Percentiles rank a stretch among this genome's conserved stretches.
Evolutionary conservation across 1,139 yeast genomes (phyloP).

Genomic region (Geotrichum cucujoidarum): DNA sequence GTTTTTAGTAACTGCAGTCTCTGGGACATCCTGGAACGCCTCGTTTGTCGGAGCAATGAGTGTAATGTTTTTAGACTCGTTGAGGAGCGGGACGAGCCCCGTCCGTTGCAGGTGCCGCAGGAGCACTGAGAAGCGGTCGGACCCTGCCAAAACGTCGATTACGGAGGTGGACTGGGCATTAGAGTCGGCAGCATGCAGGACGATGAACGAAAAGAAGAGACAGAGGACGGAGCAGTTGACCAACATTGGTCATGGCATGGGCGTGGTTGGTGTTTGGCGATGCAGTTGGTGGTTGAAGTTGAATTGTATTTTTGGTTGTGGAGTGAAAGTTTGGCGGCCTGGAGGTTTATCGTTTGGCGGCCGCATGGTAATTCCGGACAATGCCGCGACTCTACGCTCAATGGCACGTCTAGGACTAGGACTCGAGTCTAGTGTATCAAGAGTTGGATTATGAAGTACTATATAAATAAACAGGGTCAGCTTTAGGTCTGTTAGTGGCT

Average conservation of each 20-base stretch:
- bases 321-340: too few relatives aligned
- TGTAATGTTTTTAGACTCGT: constrained; percentile 62
- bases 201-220: background rate
- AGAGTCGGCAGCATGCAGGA: background rate
- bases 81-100: constrained; percentile 65
- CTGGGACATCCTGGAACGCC: constrained; percentile 51
- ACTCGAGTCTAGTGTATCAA: too few relatives aligned
- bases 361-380: too few relatives aligned
- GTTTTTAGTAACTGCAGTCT: constrained; percentile 29
- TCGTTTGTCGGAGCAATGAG: constrained; percentile 81
- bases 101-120: constrained; percentile 59
- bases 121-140: constrained; percentile 69
- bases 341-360: too few relatives aligned
- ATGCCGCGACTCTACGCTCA: too few relatives aligned
- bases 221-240: background rate
- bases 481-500: too few relatives aligned
- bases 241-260: background rate
- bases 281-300: background rate
- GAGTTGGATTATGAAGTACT: too few relatives aligned
- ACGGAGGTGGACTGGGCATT: constrained; percentile 40
- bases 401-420: too few relatives aligned
- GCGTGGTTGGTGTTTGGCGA: background rate
- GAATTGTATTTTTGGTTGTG: too few relatives aligned
- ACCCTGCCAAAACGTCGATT: constrained; percentile 68
- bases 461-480: too few relatives aligned